Percentiles rank a stretch among this genome's conserved stretches.
Evolutionary conservation across 208 protist species (phyloP).

Genomic region (Herpetomonas muscarum): DNA sequence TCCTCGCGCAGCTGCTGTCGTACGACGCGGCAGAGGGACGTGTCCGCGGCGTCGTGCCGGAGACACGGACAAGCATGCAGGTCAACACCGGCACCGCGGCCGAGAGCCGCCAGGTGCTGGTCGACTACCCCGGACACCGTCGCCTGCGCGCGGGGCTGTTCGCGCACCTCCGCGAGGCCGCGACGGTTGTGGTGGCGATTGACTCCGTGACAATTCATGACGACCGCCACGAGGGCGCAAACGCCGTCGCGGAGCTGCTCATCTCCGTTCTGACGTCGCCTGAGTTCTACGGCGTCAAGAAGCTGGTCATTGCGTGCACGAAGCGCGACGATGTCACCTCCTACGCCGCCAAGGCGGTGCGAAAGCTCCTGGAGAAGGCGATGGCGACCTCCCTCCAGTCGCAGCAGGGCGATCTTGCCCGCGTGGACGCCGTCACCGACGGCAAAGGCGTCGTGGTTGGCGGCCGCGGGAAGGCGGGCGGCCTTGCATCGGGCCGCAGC

Average conservation of each 20-base stretch:
- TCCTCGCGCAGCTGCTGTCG: conserved; percentile 61
- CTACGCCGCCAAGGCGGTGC: conserved; percentile 72
- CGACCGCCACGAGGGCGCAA: conserved; percentile 57
- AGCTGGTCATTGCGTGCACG: conserved; percentile 66
- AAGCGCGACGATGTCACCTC: conserved; percentile 83
- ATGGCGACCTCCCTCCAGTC: conserved; percentile 47
- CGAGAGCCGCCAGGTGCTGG: conserved; percentile 14
- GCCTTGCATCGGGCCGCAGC: conserved; percentile 8
- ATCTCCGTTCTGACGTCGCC: conserved; percentile 49
- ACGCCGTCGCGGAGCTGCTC: conserved; percentile 70
- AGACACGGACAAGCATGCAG: conserved; percentile 68
- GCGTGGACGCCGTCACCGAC: conserved; percentile 62
- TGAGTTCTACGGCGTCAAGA: conserved; percentile 64
- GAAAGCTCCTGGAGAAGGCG: conserved; percentile 64
- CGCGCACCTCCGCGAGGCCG: conserved; percentile 36
- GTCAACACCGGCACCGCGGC: conserved; percentile 31
- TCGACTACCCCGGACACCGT: conserved; percentile 79
- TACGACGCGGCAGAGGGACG: not conserved
- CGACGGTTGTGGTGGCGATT: conserved; percentile 63
- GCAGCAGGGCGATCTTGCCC: conserved; percentile 42
- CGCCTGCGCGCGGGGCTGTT: conserved; percentile 57
- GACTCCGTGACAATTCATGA: conserved; percentile 77
- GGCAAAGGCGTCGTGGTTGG: conserved; percentile 32
- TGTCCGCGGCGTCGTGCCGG: conserved; percentile 1
- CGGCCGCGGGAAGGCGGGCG: conserved; percentile 2